Percentiles rank a stretch among this genome's conserved stretches.
Conservation (phyloP, 352 stramenopile genomes). For the Discostella stelligera region DNA sequence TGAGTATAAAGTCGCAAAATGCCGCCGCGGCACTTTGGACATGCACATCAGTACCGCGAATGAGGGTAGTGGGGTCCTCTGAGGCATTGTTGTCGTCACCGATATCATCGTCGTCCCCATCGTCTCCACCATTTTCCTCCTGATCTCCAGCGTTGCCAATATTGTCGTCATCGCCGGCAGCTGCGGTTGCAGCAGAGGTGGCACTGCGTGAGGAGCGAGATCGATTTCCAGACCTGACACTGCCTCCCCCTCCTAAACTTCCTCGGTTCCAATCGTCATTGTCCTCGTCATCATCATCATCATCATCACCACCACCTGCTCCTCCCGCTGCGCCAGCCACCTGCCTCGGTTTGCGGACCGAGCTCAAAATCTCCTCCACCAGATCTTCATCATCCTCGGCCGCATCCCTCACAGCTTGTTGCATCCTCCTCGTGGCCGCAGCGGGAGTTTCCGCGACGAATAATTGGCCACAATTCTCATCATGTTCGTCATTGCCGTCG, state of each 20-base stretch:
- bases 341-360: slow-evolving; percentile 5
- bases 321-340: slow-evolving; percentile 1
- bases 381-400: slow-evolving; percentile 16
- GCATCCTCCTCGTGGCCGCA: background rate
- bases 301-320: slow-evolving; percentile 2
- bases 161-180: slow-evolving; percentile 16
- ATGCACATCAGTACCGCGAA: slow-evolving; percentile 68
- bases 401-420: no score
- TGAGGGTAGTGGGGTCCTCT: slow-evolving; percentile 41
- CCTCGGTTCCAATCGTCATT: background rate
- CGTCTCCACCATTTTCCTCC: background rate
- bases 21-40: slow-evolving; percentile 56
- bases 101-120: slow-evolving; percentile 14
- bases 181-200: background rate
- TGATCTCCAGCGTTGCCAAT: background rate
- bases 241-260: background rate
- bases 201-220: slow-evolving; percentile 3
- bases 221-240: slow-evolving; percentile 1
- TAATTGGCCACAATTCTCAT: slow-evolving; percentile 12
- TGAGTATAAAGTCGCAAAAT: slow-evolving; percentile 68
- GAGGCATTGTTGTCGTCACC: slow-evolving; percentile 19
- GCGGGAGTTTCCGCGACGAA: slow-evolving; percentile 25
- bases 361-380: slow-evolving; percentile 28
- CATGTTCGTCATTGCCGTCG: background rate
- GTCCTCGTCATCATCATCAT: slow-evolving; percentile 3